Evolutionary conservation across 257 asterid species (phyloP).

Genomic region (Nicotiana tabacum): DNA sequence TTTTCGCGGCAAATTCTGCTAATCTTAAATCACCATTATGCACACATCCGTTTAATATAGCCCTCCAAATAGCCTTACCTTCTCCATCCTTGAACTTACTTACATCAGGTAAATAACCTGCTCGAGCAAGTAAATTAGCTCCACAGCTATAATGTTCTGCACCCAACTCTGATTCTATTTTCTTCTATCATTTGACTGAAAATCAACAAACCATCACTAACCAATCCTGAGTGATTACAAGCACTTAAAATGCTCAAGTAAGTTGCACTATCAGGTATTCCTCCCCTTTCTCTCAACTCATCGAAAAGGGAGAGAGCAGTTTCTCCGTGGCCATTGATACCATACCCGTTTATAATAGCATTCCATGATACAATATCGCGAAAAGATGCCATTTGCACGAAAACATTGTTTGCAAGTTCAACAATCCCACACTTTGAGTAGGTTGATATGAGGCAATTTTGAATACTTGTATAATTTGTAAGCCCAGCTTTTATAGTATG

Average conservation of each 20-base stretch:
- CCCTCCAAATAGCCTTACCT: conserved; percentile 10
- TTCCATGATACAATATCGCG: conserved; percentile 19
- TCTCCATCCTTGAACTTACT: conserved; percentile 3
- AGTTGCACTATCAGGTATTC: conserved; percentile 11
- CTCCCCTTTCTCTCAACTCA: conserved; percentile 11
- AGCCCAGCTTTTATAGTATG: conserved; percentile 13
- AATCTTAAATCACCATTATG: conserved; percentile 9
- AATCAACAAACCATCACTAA: conserved; percentile 10
- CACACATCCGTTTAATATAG: conserved; percentile 8
- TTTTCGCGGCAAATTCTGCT: conserved; percentile 18
- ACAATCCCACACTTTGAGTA: conserved; percentile 15
- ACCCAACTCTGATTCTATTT: not conserved
- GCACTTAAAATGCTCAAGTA: conserved; percentile 15
- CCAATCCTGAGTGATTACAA: conserved; percentile 20
- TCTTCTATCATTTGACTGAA: conserved; percentile 12
- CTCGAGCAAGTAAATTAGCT: conserved; percentile 19
- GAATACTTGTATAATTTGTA: not conserved
- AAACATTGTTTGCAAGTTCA: conserved; percentile 14
- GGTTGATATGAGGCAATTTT: conserved; percentile 18
- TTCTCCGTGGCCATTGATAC: conserved; percentile 22
- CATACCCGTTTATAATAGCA: conserved; percentile 19
- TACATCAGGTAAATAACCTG: conserved; percentile 10
- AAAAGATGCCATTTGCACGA: conserved; percentile 11
- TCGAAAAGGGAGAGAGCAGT: conserved; percentile 13
- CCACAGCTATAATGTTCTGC: conserved; percentile 15